phyloP scores from a whole-genome alignment of 352 stramenopile genomes.

The Phytopythium sindhum region DNA sequence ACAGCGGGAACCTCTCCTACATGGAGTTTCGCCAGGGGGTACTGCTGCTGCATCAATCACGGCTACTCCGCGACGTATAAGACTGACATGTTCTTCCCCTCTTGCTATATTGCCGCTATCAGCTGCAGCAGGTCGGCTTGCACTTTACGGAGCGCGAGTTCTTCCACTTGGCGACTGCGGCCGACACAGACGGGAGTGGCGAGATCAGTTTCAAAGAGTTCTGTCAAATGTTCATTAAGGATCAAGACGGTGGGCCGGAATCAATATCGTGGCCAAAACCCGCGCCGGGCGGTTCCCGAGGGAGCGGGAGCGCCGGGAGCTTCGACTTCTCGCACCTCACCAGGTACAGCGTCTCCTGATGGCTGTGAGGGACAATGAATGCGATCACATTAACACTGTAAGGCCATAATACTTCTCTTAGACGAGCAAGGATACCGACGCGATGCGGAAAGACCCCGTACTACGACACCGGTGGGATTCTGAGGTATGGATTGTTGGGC shows the following conservation, averaged over 20 bases:
- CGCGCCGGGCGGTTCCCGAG: neutral
- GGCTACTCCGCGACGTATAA: neutral
- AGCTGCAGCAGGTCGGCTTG: constrained; percentile 48
- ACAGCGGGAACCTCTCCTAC: constrained; percentile 52
- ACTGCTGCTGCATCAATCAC: neutral
- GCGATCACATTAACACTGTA: neutral
- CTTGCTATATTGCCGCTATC: neutral
- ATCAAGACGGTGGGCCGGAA: neutral
- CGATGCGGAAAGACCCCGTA: constrained; percentile 35
- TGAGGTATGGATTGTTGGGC: constrained; percentile 17
- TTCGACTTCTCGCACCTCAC: constrained; percentile 51
- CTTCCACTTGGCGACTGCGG: constrained; percentile 26
- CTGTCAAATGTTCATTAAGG: constrained; percentile 27
- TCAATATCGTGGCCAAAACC: neutral
- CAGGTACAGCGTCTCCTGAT: constrained; percentile 15
- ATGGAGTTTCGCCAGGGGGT: constrained; percentile 45
- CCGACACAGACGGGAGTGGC: constrained; percentile 43
- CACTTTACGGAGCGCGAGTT: constrained; percentile 53
- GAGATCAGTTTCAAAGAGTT: constrained; percentile 68
- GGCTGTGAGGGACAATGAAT: constrained; percentile 2
- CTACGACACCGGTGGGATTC: constrained; percentile 31
- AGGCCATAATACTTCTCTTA: constrained; percentile 9
- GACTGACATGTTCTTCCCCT: neutral
- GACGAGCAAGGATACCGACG: constrained; percentile 32
- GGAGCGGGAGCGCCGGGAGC: constrained; percentile 11